Conservation (phyloP, 768 basidiomycete genomes). For the Dioszegia aurantiaca region DNA sequence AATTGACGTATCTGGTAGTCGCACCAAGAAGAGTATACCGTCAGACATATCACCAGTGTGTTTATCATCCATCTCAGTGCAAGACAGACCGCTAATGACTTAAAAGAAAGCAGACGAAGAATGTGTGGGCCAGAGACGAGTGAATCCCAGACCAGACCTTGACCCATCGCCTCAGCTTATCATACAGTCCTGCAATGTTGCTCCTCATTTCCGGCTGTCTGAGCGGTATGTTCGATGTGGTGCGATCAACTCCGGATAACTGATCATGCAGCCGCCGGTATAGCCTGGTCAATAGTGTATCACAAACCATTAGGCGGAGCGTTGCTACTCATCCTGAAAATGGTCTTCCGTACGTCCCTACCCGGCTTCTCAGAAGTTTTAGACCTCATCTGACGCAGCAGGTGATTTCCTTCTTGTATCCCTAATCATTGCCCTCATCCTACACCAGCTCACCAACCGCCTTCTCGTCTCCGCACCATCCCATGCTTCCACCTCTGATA, state of each 20-base stretch:
- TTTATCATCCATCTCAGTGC: too few species aligned
- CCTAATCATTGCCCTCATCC: conserved; percentile 61
- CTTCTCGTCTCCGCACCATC: conserved; percentile 62
- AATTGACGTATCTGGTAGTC: conserved; percentile 87
- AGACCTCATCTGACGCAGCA: conserved; percentile 1
- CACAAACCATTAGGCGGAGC: conserved; percentile 61
- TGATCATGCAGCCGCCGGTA: conserved; percentile 63
- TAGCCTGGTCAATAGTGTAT: conserved; percentile 84
- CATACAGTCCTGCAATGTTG: conserved; percentile 71
- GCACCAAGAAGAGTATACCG: conserved; percentile 93
- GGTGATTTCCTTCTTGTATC: conserved; percentile 77
- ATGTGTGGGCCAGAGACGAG: conserved; percentile 96
- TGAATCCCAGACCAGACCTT: conserved; percentile 15
- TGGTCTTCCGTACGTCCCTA: conserved; percentile 65
- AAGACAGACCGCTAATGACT: background rate
- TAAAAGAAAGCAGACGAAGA: conserved; percentile 76
- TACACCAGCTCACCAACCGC: conserved; percentile 69
- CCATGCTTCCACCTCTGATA: conserved; percentile 55
- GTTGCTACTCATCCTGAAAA: conserved; percentile 67
- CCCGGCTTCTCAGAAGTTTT: background rate
- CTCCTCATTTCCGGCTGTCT: conserved; percentile 78
- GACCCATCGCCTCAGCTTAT: conserved; percentile 8
- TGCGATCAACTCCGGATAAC: background rate
- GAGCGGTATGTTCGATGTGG: conserved; percentile 57
- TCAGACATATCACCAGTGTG: conserved; percentile 95